Evolutionary conservation across 2,329 filamentous ascomycete genomes (phyloP), one percentile per base, ranked within the genome.

Genomic region (Beauveria scarabaeidicola): DNA sequence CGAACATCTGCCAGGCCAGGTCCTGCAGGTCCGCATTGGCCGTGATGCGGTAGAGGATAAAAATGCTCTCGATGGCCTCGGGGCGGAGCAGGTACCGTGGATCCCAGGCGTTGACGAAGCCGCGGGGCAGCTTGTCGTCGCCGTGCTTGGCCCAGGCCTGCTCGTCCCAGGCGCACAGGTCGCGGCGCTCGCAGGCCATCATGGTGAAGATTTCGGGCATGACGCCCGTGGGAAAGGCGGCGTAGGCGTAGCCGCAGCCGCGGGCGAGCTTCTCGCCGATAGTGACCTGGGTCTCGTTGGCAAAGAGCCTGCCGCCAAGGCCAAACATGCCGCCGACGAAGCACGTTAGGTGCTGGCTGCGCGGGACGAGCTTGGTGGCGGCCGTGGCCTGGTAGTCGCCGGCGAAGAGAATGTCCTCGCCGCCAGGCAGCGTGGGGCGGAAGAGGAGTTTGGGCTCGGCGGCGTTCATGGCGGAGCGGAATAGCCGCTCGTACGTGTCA

Each of bases 61-160:
- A 93, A 5, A 94, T 82, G 15, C 85, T 88, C 74, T 93, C 89
- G 58, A 93, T 90, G 2, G 89, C 89, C 73, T 93, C 89, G 21
- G 89, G 89, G 60, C 86, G 81, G 48, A 90, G 76, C 32, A 88
- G 82, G 67, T 89, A 90, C 59, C 79, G 78, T 44, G 75, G 72
- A 60, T 86, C 81, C 46, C 74, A 70, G 51, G 87, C 77, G 19
- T 75, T 74, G 3, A 79, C 74, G 68, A 87, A 82, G 21, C 85
- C 86, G 6, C 72, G 73, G 8, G 80, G 78, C 5, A 87, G 60
- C 1, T 36, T 38, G 1, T 67, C 59, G n/a, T 70, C 64, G 21
- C 57, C 61, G 5, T 54, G 43, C 38, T 48, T 32, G 27, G 62
- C 54, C 71, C 71, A 74, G n/a, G 60, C 63, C 25, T 63, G 61